Evolutionary conservation across 371 early-diverging fungal species (phyloP).

Genomic region (Mortierella sp.): DNA sequence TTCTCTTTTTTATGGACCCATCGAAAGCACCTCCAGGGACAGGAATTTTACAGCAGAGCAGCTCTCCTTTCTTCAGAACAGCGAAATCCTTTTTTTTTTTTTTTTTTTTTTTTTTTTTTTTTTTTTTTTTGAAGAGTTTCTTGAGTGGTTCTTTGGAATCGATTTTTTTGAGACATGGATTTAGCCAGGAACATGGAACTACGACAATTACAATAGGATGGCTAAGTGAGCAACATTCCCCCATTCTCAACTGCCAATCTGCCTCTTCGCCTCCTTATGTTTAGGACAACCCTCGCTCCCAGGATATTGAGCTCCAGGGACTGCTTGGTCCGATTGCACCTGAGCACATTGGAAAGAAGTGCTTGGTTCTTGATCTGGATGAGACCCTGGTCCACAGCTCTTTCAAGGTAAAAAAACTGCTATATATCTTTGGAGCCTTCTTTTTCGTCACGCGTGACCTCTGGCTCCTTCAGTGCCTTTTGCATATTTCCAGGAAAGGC

Average conservation of each 20-base stretch:
- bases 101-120: background rate
- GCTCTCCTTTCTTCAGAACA: too few relatives aligned
- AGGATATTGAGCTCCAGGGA: conserved; percentile 39
- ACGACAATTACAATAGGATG: too few relatives aligned
- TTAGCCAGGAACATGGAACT: too few relatives aligned
- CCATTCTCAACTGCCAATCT: background rate
- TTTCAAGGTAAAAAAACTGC: conserved; percentile 65
- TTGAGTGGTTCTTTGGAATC: too few relatives aligned
- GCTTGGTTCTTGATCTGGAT: conserved; percentile 89
- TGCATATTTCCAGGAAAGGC: too few relatives aligned
- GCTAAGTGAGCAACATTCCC: too few relatives aligned
- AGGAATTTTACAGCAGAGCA: too few relatives aligned
- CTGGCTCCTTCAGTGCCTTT: background rate
- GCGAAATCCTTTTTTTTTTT: too few relatives aligned
- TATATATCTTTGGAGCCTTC: background rate
- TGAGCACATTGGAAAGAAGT: conserved; percentile 75
- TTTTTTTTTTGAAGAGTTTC: background rate
- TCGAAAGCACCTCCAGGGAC: background rate
- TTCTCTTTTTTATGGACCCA: background rate
- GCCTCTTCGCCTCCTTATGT: background rate
- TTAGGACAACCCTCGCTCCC: conserved; percentile 30
- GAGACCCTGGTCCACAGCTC: conserved; percentile 89
- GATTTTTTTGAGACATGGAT: too few relatives aligned
- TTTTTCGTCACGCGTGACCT: background rate
- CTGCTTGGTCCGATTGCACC: conserved; percentile 54